These are phyloP conservation scores for Saccharum spontaneum DNA, from an alignment of 176 grass and related monocot genomes.

Conservation along the genomic window DNA sequence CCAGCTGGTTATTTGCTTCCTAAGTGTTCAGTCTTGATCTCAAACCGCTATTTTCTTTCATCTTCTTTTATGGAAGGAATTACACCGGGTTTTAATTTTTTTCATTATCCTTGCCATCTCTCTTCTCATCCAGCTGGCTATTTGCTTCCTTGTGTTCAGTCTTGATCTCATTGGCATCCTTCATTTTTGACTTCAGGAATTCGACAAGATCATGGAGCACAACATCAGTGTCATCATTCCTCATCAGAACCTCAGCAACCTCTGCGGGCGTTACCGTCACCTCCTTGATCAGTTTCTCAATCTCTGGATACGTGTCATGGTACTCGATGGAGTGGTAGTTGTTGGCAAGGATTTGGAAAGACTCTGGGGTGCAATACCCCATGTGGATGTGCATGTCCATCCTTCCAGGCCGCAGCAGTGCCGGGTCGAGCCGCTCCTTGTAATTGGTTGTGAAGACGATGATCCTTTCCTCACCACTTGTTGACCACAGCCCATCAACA, in stretches of 20 bases:
- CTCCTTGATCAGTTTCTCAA: slow-evolving; percentile 46
- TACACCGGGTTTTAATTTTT: slow-evolving; percentile 1
- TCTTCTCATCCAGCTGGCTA: slow-evolving; percentile 23
- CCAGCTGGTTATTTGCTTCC: slow-evolving; percentile 20
- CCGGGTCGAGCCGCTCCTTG: slow-evolving; percentile 75
- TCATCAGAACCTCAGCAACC: slow-evolving; percentile 67
- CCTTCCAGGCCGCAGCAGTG: slow-evolving; percentile 71
- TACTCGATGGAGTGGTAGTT: slow-evolving; percentile 62
- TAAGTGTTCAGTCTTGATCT: slow-evolving; percentile 7
- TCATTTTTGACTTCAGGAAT: slow-evolving; percentile 44
- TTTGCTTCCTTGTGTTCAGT: slow-evolving; percentile 24
- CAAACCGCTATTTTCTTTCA: neutral
- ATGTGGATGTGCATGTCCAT: slow-evolving; percentile 98
- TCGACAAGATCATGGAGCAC: slow-evolving; percentile 51
- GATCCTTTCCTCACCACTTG: slow-evolving; percentile 75
- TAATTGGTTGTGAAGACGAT: slow-evolving; percentile 91
- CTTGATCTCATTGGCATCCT: slow-evolving; percentile 19
- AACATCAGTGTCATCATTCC: slow-evolving; percentile 43
- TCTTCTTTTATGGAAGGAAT: neutral
- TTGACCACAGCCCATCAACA: slow-evolving; percentile 86
- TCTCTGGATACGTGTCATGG: slow-evolving; percentile 51
- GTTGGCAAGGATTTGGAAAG: slow-evolving; percentile 61
- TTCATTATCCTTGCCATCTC: slow-evolving; percentile 3
- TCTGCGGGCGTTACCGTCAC: slow-evolving; percentile 68
- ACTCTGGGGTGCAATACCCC: slow-evolving; percentile 68